Base-by-base conservation (phyloP, 805 yeast genomes). In the Ogataea haglerorum region DNA sequence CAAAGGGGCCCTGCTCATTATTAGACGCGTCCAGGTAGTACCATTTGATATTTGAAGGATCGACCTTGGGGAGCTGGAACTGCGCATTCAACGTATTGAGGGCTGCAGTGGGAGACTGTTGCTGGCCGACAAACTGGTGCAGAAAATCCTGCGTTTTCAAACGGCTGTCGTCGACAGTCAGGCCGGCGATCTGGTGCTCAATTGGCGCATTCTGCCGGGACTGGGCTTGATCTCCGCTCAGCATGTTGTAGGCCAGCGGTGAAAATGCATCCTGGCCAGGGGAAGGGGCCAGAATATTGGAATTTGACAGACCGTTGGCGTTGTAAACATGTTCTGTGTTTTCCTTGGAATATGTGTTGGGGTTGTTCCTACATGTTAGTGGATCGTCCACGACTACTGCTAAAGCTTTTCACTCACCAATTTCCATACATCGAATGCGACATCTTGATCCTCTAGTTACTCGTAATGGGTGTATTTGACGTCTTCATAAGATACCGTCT, bases 1-100 rank as follows among this genome's bases (percentile, higher is more conserved):
- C 68, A 61, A 87, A 87, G 3, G 96, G 95, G 16, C 96, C 96
- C 57, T 86, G 95, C 46, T 78, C 80, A 36, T 63, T 70, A 4
- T 85, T 86, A 29, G 70, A 60, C 0, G 86, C 79, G 58, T 87
- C 96, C 40, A 81, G 64, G 58, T 87, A 87, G 43, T 65, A 64
- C 96, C 96, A 87, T 35, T 70, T 64, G 49, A 80, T 69, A 37
- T 67, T 60, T 7, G 53, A 40, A 0, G 64, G 60, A 14, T 51
- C 52, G 36, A 48, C 27, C 23, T 39, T 40, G 13, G 37, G 24
- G 12, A 25, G 42, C 25, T 39, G 45, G n/a, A 32, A 19, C 21
- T 36, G 38, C 18, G 43, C 43, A 3, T 26, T 38, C 24, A 42
- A 24, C 3, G 40, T 21, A 17, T 36, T 33, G 14, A 39, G n/a